Base-by-base conservation (phyloP, 169 alveolate species). In the Cryptosporidium ubiquitum region DNA sequence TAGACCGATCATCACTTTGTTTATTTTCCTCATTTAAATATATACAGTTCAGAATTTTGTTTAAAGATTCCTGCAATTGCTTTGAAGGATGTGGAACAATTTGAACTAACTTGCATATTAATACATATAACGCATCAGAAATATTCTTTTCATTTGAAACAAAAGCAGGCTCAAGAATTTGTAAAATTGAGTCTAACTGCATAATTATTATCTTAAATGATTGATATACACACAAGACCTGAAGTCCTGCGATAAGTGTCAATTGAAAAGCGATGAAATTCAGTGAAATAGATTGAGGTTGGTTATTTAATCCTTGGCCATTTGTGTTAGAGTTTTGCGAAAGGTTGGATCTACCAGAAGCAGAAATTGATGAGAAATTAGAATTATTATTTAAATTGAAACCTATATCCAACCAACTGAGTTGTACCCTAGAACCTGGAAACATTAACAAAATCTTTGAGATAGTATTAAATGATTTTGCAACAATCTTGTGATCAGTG, bases 171-270 rank as follows among this genome's bases (percentile, higher is more conserved):
- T 79, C 89, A 42, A 79, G 75, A 26, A 79, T 64, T 58, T 47
- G 73, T 3, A 79, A 12, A 29, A 79, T 31, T 3, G 69, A 79
- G 0, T 79, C 74, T 42, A 79, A 39, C 23, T 79, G 89, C 31
- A 61, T 23, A 20, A 42, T 79, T 26, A 79, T 20, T 20, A 23
- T 14, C 1, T 61, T 10, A 16, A 31, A n/a, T 0, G 75, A 37
- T 29, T 79, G 89, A 23, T 79, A 37, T 5, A 42, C 40, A 29
- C 42, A 44, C 7, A 60, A 37, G 61, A 79, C 79, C 29, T 79
- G 89, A 10, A 79, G 29, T 10, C 89, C 89, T n/a, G 89, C 74
- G 6, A 79, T 61, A n/a, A 79, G 40, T 47, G 89, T 79, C 29
- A 79, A 0, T 23, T 79, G 89, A 52, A 44, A 79, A 20, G 89